Evolutionary conservation across 306 rosid genomes (phyloP), one percentile per base, ranked within the genome.

Genomic region (Castanea sativa): DNA sequence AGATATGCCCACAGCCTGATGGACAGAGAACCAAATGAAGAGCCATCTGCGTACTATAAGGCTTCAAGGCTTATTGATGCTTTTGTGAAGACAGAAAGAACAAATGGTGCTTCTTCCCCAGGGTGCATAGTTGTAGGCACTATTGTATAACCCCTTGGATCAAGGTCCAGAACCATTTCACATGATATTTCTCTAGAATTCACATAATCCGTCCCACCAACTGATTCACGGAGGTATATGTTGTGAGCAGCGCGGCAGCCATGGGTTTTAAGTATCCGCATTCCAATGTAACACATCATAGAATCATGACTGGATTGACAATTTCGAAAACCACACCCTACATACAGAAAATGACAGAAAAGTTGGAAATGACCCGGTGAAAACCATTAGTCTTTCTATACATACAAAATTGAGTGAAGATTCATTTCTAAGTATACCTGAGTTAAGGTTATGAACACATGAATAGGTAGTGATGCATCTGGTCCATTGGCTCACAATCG

Each of bases 61-160:
- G 90, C 92, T 87, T 93, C 98, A 85, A 93, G 83, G 76, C 92
- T 87, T 79, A 95, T 76, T 32, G 97, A 93, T 76, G 99, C 99
- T 86, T 95, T 95, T 43, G 99, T 95, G 90, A 95, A 95, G 81
- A 93, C 98, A 64, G 97, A 95, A 58, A 95, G 98, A 78, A 95
- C 98, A 78, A 95, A 95, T 16, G 99, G 99, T 49, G 98, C 99
- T 91, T 95, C 99, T 89, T 95, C 97, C 58, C 94, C 97, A 32
- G 99, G 99, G 85, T 93, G 99, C 82, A 93, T 93, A n/a, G 99
- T 95, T 49, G 99, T 91, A 74, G 99, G 99, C 78, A 95, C 96
- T 78, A 95, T 95, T 23, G 99, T 95, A 82, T 95, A 93, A 84
- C 98, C 99, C 90, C 86, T 95, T 18, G 98, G 99, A 80, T 93